Percentiles rank a stretch among this genome's conserved stretches.
phyloP scores from a whole-genome alignment of 2,329 filamentous ascomycete genomes.

The Drechslera avenae region DNA sequence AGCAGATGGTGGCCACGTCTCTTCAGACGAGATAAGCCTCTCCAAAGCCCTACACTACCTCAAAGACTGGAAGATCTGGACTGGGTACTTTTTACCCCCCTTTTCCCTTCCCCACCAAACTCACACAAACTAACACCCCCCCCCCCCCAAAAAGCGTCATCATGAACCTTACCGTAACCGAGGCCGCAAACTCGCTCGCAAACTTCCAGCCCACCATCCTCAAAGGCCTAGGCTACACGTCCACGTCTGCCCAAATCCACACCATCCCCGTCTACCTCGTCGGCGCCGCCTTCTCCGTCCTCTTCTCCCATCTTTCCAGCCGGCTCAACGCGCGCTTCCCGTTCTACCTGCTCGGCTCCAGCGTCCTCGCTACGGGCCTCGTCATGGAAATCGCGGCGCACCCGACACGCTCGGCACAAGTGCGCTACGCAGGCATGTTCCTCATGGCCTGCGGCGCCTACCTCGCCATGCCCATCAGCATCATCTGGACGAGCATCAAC shows the following conservation, averaged over 20 bases:
- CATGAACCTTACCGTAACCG: conserved; percentile 38
- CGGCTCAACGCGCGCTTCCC: conserved; percentile 34
- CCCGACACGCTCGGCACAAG: conserved; percentile 32
- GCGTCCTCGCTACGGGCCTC: conserved; percentile 55
- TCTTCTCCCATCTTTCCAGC: conserved; percentile 38
- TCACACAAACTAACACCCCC: too few species aligned
- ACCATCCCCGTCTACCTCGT: conserved; percentile 45
- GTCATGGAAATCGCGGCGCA: conserved; percentile 55
- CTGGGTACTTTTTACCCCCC: conserved; percentile 49
- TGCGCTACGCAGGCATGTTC: conserved; percentile 60
- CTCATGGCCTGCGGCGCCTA: conserved; percentile 61
- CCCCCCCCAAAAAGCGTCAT: conserved; percentile 22
- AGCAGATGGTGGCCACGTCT: conserved; percentile 53
- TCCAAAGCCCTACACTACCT: conserved; percentile 51
- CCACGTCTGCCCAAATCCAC: conserved; percentile 42
- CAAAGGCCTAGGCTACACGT: conserved; percentile 42
- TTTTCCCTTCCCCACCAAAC: too few species aligned
- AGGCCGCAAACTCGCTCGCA: conserved; percentile 41
- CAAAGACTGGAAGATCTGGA: conserved; percentile 63
- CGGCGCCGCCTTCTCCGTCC: conserved; percentile 36
- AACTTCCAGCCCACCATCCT: conserved; percentile 47
- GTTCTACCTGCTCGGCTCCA: conserved; percentile 38
- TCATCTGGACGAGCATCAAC: conserved; percentile 64
- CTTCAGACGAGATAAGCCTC: conserved; percentile 54
- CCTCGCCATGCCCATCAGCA: conserved; percentile 60